Percentiles rank a stretch among this genome's conserved stretches.
Evolutionary conservation across 2,329 filamentous ascomycete species (phyloP).

Genomic region (Sporothrix schenckii): DNA sequence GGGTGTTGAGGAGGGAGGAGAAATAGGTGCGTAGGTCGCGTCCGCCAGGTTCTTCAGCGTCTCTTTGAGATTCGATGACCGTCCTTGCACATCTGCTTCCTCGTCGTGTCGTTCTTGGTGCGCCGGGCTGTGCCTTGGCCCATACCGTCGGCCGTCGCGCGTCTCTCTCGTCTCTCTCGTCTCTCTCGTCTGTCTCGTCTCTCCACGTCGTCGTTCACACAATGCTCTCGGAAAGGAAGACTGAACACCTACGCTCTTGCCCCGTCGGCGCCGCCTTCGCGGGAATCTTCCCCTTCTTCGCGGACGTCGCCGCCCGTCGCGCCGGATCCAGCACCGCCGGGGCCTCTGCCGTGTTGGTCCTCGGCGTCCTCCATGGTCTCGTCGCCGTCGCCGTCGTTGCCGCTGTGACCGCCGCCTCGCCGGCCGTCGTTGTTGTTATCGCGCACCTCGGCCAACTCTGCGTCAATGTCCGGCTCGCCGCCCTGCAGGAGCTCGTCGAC

Average conservation of each 20-base stretch:
- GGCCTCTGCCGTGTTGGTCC: conserved; percentile 64
- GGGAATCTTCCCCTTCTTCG: conserved; percentile 82
- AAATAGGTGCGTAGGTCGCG: neutral
- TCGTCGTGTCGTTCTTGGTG: neutral
- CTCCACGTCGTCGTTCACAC: neutral
- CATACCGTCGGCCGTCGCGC: neutral
- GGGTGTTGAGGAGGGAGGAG: neutral
- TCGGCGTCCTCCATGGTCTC: conserved; percentile 81
- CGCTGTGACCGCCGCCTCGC: conserved; percentile 23
- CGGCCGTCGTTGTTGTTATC: conserved; percentile 48
- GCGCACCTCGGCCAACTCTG: conserved; percentile 68
- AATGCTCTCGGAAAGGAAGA: conserved; percentile 38
- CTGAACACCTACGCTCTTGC: conserved; percentile 95
- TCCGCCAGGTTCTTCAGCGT: neutral
- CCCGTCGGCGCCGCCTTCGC: conserved; percentile 93
- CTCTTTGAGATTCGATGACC: neutral
- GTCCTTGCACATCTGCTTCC: neutral
- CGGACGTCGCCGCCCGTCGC: conserved; percentile 90
- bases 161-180: neutral
- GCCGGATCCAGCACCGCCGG: conserved; percentile 80
- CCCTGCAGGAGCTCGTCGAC: conserved; percentile 84
- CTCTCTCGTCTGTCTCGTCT: conserved; percentile 3
- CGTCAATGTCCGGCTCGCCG: conserved; percentile 78
- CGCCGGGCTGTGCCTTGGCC: neutral
- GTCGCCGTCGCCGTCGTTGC: conserved; percentile 54